A percentile compares a stretch with the other conserved stretches of the same genome.
Evolutionary conservation across 2,329 filamentous ascomycete species (phyloP).

Genomic region (Diaporthe nobilis): DNA sequence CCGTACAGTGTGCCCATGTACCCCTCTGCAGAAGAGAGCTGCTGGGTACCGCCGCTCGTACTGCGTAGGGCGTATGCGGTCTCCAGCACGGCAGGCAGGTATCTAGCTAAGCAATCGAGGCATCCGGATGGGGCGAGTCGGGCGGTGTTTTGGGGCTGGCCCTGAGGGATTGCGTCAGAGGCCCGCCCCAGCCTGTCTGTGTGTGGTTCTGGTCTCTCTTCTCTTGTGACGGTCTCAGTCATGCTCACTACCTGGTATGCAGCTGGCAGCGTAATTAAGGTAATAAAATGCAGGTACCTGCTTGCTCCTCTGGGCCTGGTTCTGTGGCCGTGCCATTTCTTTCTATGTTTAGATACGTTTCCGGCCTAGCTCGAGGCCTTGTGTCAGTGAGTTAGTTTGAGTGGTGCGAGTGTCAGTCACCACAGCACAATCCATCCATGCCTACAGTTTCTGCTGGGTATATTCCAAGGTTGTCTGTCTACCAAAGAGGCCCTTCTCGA

Average conservation of each 20-base stretch:
- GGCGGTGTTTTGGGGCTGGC: constrained; percentile 28
- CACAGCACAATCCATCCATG: background rate
- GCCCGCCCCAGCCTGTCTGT: constrained; percentile 6
- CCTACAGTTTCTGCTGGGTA: background rate
- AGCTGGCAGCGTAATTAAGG: constrained; percentile 9
- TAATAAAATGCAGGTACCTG: constrained; percentile 21
- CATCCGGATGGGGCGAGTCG: constrained; percentile 2
- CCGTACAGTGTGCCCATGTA: constrained; percentile 9
- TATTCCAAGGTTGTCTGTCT: constrained; percentile 1
- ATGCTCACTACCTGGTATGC: background rate
- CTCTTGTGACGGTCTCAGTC: constrained; percentile 1
- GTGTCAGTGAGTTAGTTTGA: background rate
- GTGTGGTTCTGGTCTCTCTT: constrained; percentile 10
- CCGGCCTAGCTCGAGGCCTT: constrained; percentile 28
- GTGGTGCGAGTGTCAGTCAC: background rate
- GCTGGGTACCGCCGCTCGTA: background rate
- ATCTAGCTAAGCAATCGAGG: background rate
- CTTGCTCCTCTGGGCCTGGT: constrained; percentile 3
- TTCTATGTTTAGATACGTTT: constrained; percentile 35
- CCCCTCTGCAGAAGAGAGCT: background rate
- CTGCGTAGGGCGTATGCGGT: background rate
- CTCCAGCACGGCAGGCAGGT: background rate
- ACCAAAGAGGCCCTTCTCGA: background rate
- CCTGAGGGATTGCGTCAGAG: constrained; percentile 40
- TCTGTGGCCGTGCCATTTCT: constrained; percentile 6